Conservation (phyloP, 2,329 filamentous ascomycete genomes). For the Fusarium lateritium region DNA sequence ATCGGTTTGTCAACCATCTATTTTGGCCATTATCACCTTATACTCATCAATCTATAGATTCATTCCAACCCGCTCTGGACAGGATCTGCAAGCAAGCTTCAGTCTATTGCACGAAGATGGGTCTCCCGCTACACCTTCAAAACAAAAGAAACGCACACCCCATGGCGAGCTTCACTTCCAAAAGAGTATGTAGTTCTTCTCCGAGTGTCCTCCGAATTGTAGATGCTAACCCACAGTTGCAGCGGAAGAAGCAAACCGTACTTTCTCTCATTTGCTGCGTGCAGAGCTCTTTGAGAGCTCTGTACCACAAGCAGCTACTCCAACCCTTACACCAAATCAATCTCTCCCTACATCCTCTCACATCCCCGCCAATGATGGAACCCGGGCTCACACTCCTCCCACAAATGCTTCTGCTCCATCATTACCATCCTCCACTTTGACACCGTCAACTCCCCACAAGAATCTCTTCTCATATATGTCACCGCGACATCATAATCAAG, state of each 20-base stretch:
- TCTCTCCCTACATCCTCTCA: slow-evolving; percentile 64
- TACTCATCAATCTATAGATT: slow-evolving; percentile 73
- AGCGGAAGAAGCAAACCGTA: slow-evolving; percentile 95
- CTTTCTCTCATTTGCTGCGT: slow-evolving; percentile 88
- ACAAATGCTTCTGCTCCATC: slow-evolving; percentile 71
- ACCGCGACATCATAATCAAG: slow-evolving; percentile 76
- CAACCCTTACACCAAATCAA: slow-evolving; percentile 73
- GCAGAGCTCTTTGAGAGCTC: slow-evolving; percentile 93
- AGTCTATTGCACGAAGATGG: slow-evolving; percentile 92
- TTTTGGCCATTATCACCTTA: background rate
- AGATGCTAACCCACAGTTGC: slow-evolving; percentile 24
- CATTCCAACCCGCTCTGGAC: slow-evolving; percentile 92
- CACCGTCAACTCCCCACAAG: slow-evolving; percentile 96
- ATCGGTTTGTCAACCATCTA: slow-evolving; percentile 63
- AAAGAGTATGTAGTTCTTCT: slow-evolving; percentile 73
- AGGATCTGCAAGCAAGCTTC: slow-evolving; percentile 94
- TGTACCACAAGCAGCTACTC: slow-evolving; percentile 83
- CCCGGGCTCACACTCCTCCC: slow-evolving; percentile 86
- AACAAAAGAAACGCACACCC: slow-evolving; percentile 85
- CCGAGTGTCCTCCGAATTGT: background rate
- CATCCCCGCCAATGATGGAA: slow-evolving; percentile 73
- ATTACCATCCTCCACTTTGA: slow-evolving; percentile 81
- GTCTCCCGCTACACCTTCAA: slow-evolving; percentile 91
- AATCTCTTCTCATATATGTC: slow-evolving; percentile 96
- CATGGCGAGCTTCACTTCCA: slow-evolving; percentile 96